Conservation (phyloP, 176 grass and related monocot genomes). For the Stipa capillata region DNA sequence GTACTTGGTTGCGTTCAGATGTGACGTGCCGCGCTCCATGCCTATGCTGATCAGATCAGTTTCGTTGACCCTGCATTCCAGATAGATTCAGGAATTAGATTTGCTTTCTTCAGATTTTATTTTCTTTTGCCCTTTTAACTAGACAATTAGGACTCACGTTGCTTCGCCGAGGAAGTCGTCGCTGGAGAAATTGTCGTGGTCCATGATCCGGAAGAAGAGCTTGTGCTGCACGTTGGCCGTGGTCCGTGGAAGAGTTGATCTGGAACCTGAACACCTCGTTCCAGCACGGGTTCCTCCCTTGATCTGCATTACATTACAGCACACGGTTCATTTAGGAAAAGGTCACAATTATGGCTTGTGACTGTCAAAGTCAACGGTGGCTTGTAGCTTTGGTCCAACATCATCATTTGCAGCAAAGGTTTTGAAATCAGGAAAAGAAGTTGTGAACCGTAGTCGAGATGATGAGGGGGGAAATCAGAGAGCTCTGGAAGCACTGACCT, state of each 20-base stretch:
- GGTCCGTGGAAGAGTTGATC: constrained; percentile 33
- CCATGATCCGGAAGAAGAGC: constrained; percentile 56
- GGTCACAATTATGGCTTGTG: not conserved
- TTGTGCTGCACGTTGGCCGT: constrained; percentile 50
- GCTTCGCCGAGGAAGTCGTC: constrained; percentile 77
- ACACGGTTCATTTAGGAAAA: not conserved
- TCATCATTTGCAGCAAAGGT: not conserved
- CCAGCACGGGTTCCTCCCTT: constrained; percentile 70
- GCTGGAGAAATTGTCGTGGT: constrained; percentile 59
- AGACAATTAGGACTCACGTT: constrained; percentile 36
- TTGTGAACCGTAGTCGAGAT: not conserved
- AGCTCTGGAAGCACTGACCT: constrained; percentile 8
- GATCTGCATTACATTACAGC: constrained; percentile 18
- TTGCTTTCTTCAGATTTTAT: no score
- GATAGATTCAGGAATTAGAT: not conserved
- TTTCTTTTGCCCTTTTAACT: not conserved
- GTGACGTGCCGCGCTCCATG: constrained; percentile 37
- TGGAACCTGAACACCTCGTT: constrained; percentile 77
- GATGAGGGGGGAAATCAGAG: not conserved
- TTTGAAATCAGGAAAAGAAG: no score
- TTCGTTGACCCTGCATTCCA: constrained; percentile 47
- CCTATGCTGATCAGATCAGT: constrained; percentile 56
- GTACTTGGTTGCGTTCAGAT: constrained; percentile 43
- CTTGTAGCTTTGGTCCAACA: not conserved
- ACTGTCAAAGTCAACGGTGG: not conserved